A percentile compares a stretch with the other conserved stretches of the same genome.
Evolutionary conservation across 495 filamentous ascomycete species (phyloP).

Genomic region (Xylaria scruposa): DNA sequence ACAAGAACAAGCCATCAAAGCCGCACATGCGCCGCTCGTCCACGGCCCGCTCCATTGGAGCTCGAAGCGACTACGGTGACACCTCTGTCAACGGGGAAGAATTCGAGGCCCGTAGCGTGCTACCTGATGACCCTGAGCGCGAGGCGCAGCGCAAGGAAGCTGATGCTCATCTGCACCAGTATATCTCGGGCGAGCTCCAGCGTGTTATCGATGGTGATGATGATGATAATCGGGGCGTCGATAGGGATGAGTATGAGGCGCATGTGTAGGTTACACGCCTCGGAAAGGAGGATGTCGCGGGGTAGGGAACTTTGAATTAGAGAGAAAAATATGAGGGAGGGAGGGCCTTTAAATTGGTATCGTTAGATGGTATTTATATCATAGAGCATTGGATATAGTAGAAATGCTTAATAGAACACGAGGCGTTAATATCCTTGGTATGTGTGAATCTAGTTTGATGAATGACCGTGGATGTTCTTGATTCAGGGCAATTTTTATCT

Average conservation of each 20-base stretch:
- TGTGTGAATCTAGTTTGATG: not conserved
- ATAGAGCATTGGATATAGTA: conserved; percentile 10
- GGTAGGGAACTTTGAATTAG: not conserved
- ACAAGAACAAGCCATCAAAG: conserved; percentile 47
- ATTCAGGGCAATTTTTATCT: too few relatives aligned
- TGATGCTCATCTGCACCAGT: conserved; percentile 70
- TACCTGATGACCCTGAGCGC: conserved; percentile 44
- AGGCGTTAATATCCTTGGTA: not conserved
- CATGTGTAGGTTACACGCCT: conserved; percentile 38
- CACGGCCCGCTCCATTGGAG: conserved; percentile 82
- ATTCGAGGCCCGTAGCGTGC: conserved; percentile 42
- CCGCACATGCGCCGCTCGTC: conserved; percentile 77
- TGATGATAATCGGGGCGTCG: conserved; percentile 35
- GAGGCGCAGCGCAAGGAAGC: conserved; percentile 56
- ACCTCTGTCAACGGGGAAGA: conserved; percentile 47
- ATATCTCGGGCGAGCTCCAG: conserved; percentile 74
- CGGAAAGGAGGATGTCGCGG: not conserved
- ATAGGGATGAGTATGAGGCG: conserved; percentile 61
- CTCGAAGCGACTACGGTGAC: conserved; percentile 73
- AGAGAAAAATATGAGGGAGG: not conserved
- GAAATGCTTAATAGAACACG: conserved; percentile 13
- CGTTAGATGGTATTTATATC: conserved; percentile 4
- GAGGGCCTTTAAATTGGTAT: not conserved
- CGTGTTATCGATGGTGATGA: conserved; percentile 56
- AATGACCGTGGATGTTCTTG: too few relatives aligned